Evolutionary conservation across 495 filamentous ascomycete genomes (phyloP).

Genomic region (Hypoxylon fragiforme): DNA sequence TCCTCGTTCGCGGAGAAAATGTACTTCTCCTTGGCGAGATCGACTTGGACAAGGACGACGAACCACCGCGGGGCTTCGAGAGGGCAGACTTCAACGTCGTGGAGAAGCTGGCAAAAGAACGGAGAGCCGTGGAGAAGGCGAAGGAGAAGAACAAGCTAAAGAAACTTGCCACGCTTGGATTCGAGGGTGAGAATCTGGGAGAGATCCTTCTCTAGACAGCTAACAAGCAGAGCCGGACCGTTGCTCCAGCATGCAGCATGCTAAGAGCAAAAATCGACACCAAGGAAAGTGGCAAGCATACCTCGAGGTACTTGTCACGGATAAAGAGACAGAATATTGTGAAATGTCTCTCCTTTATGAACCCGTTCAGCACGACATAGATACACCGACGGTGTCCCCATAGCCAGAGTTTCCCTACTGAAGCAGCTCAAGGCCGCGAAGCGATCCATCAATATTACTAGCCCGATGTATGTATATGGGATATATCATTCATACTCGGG

Average conservation of each 20-base stretch:
- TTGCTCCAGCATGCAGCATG: background rate
- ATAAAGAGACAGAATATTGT: slow-evolving; percentile 70
- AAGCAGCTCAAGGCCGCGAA: too few relatives aligned
- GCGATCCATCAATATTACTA: background rate
- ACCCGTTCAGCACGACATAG: background rate
- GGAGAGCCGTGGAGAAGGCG: slow-evolving; percentile 65
- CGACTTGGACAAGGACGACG: slow-evolving; percentile 92
- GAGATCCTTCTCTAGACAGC: slow-evolving; percentile 67
- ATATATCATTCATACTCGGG: too few relatives aligned
- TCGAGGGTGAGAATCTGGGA: slow-evolving; percentile 82
- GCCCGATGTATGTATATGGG: background rate
- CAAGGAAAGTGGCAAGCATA: background rate
- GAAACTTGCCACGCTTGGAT: slow-evolving; percentile 74
- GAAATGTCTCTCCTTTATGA: slow-evolving; percentile 59
- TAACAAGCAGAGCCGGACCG: background rate
- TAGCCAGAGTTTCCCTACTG: background rate
- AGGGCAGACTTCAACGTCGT: slow-evolving; percentile 70
- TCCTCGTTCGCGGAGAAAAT: slow-evolving; percentile 91
- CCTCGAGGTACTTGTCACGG: slow-evolving; percentile 17
- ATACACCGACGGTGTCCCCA: background rate
- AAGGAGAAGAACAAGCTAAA: slow-evolving; percentile 69
- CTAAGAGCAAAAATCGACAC: background rate
- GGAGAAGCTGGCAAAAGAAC: slow-evolving; percentile 69
- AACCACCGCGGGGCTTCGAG: slow-evolving; percentile 70
- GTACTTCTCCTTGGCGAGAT: slow-evolving; percentile 91